Percentiles rank a stretch among this genome's conserved stretches.
phyloP scores from a whole-genome alignment of 352 stramenopile genomes.

The Thalassiosira delicatula region DNA sequence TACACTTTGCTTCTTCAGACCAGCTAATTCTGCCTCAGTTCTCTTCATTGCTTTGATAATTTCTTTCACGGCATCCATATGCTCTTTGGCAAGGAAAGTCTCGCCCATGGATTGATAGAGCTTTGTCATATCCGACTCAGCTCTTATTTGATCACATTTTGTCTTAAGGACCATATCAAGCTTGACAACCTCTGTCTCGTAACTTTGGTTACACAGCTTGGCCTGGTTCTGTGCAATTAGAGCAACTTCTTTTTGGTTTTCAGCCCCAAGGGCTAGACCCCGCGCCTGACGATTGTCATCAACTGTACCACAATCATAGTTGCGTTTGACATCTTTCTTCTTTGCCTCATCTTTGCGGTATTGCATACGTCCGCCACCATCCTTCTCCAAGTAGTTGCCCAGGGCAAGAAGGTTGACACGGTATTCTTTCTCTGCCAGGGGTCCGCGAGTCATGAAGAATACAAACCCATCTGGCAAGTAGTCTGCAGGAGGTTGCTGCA shows the following conservation, averaged over 20 bases:
- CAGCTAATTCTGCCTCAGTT: not conserved
- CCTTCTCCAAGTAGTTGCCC: not conserved
- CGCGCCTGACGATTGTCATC: not conserved
- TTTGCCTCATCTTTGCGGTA: not conserved
- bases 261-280: not conserved
- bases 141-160: not conserved
- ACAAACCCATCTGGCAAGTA: not conserved
- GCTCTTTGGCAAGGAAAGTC: not conserved
- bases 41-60: not conserved
- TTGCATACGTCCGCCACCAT: not conserved
- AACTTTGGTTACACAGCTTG: not conserved
- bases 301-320: not conserved
- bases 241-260: slow-evolving; percentile 15
- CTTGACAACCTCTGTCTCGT: not conserved
- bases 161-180: not conserved
- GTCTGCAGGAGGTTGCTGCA: not conserved
- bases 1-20: not conserved
- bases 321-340: not conserved
- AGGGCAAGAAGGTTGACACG: not conserved
- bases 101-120: not conserved
- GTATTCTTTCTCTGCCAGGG: not conserved
- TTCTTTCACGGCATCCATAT: not conserved
- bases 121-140: not conserved
- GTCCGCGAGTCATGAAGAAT: not conserved
- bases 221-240: slow-evolving; percentile 3